Evolutionary conservation across 2,329 filamentous ascomycete genomes (phyloP), one percentile per base, ranked within the genome.

Genomic region (Mycosphaerella sp.): DNA sequence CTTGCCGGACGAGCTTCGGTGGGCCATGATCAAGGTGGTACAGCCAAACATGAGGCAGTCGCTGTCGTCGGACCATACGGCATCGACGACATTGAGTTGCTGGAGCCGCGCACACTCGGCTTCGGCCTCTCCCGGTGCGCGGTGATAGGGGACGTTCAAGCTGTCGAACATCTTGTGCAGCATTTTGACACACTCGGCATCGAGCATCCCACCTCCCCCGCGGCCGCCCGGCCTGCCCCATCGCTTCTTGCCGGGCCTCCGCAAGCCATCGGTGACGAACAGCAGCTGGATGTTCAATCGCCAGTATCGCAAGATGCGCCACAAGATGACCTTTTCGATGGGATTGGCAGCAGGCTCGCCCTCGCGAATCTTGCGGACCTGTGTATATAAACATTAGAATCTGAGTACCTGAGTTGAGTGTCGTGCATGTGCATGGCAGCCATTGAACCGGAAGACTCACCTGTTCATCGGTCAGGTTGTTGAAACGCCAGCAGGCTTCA

Each of bases 201-300:
- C 65, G 14, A 74, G 59, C n/a, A 58, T 64, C 21, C 21, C 21
- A 1, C 63, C 59, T 10, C 65, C 66, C 0, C 64, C 62, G 34
- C 60, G 47, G 40, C 69, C 58, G 8, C 65, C 64, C 11, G 68
- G 59, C 58, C 75, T 72, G 63, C 66, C 62, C 32, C 53, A 46
- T 14, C 54, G 40, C 1, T 43, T 44, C 21, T 61, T 58, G 23
- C 43, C 42, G 1, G 70, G 69, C 53, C 67, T 74, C 12, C 74
- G 71, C 8, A 75, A 69, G 0, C 79, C 78, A 53, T 82, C 80
- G 56, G 79, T 80, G 2, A 82, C 74, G 53, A 81, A 80, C 6
- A 81, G 59, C 1, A 78, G 69, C 40, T 78, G 72, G 5, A 82
- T 75, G 12, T 78, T 73, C 5, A 77, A 69, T 17, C 72, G 72